Evolutionary conservation across 1,284 basidiomycete species (phyloP).

Genomic region (Leccinum fuscescens): DNA sequence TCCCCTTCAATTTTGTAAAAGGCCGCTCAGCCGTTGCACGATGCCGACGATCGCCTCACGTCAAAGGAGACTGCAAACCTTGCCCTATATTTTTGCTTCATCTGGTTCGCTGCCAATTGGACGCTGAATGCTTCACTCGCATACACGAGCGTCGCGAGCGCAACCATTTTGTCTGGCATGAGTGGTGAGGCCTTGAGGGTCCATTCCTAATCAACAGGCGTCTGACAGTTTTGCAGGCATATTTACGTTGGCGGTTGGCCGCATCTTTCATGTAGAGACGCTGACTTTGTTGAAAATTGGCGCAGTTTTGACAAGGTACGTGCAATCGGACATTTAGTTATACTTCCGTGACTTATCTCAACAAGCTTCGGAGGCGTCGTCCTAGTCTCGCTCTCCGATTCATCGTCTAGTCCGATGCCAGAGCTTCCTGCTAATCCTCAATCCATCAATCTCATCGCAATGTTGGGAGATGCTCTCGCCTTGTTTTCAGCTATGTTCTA

Average conservation of each 20-base stretch:
- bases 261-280: slow-evolving; percentile 81
- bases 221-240: slow-evolving; percentile 63
- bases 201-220: background rate
- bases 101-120: slow-evolving; percentile 95
- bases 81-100: slow-evolving; percentile 74
- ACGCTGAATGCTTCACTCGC: slow-evolving; percentile 76
- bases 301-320: slow-evolving; percentile 81
- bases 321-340: background rate
- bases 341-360: slow-evolving; percentile 7
- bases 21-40: slow-evolving; percentile 6
- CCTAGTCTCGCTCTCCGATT: slow-evolving; percentile 84
- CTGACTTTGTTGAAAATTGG: slow-evolving; percentile 74
- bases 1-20: slow-evolving; percentile 5
- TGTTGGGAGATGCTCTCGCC: slow-evolving; percentile 79
- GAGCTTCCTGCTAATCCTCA: slow-evolving; percentile 21
- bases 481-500: slow-evolving; percentile 85
- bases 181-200: slow-evolving; percentile 59
- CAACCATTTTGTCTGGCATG: slow-evolving; percentile 85
- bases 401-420: slow-evolving; percentile 26
- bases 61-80: slow-evolving; percentile 72
- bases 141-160: slow-evolving; percentile 88
- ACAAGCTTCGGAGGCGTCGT: slow-evolving; percentile 81
- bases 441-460: slow-evolving; percentile 27
- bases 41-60: slow-evolving; percentile 49
- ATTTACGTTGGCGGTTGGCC: slow-evolving; percentile 88